Evolutionary conservation across 1,284 basidiomycete genomes (phyloP), one percentile per base, ranked within the genome.

Genomic region (Puccinia hordei): DNA sequence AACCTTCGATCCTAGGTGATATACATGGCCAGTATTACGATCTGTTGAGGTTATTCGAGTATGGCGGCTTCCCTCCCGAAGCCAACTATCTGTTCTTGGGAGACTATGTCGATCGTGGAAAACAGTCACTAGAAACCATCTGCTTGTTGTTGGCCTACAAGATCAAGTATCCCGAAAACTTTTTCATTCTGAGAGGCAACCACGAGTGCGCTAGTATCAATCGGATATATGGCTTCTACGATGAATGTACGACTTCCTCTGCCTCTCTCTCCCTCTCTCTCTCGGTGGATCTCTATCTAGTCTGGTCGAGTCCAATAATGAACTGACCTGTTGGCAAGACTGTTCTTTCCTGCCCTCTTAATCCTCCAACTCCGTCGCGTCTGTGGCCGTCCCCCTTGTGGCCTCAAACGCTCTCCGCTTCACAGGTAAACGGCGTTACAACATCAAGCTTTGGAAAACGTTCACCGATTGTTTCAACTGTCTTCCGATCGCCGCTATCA

Each of bases 161-260:
- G 90, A 96, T 96, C 90, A 96, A 96, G 89, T 96, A 96, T 88
- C 94, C 94, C 76, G 94, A 96, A 90, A 96, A 96, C 88, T 96
- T 96, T 87, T 96, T 96, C 88, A 93, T 96, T 85, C 89, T 96
- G 82, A 90, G 94, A 84, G 94, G 94, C 84, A 96, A 95, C 88
- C 94, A 96, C 86, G 94, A 95, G 87, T 95, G 93, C 86, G 94
- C 94, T 82, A 93, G 91, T 86, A 95, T 95, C 87, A 95, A 95
- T 88, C 90, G 94, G 86, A 95, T 96, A 87, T 96, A 96, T 86
- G 94, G 94, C 83, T 96, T 96, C 87, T 96, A 96, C 87, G 94
- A 96, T 86, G 94, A 96, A 89, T 96, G 94, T 94, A 84, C 84
- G 92, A 89, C 53, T 27, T 13, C 41, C 10, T 30, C 4, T 24